phyloP scores from a whole-genome alignment of 75 land plant species.

The Chamaecyparis obtusa region DNA sequence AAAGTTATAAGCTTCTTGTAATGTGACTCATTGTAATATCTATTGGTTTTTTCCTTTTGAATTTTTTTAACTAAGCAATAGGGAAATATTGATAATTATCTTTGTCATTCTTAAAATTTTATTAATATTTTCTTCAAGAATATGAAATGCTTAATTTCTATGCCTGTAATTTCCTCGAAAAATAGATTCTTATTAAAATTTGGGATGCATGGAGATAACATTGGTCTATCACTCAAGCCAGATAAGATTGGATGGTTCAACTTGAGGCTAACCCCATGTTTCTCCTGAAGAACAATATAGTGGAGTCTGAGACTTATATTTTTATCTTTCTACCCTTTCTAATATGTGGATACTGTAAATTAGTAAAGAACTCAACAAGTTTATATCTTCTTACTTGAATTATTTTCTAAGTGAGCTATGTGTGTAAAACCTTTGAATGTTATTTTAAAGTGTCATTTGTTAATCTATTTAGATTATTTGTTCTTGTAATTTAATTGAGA shows the following conservation, averaged over 20 bases:
- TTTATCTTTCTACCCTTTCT: neutral
- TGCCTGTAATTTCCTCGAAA: neutral
- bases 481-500: no score
- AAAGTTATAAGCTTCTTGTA: neutral
- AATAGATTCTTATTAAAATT: neutral
- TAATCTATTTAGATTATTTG: no score
- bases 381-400: neutral
- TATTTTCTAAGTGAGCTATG: no score
- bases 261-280: neutral
- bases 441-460: no score
- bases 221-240: no score
- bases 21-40: neutral
- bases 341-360: neutral
- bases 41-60: neutral
- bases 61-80: neutral
- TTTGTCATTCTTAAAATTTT: neutral
- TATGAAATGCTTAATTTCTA: neutral
- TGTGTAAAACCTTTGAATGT: no score
- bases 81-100: neutral
- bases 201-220: neutral
- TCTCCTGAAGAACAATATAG: neutral
- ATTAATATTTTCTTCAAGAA: neutral
- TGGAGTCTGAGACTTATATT: neutral
- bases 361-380: neutral
- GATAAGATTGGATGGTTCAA: no score